A percentile compares a stretch with the other conserved stretches of the same genome.
These are phyloP conservation scores for Pseudofabraea citricarpa DNA, from an alignment of 2,329 filamentous ascomycete species.

Conservation along the genomic window DNA sequence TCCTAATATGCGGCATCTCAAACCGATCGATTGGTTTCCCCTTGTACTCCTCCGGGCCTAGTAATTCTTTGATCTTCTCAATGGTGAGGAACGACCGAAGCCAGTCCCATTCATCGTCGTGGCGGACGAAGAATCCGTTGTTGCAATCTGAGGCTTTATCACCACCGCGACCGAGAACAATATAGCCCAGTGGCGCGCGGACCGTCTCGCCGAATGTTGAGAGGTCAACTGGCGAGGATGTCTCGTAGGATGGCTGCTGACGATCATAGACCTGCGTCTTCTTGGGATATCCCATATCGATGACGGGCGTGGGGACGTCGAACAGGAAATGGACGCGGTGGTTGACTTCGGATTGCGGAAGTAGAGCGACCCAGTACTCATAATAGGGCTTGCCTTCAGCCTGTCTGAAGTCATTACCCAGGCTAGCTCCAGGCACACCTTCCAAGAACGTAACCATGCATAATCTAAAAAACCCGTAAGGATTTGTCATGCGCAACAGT, in stretches of 20 bases:
- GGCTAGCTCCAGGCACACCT: slow-evolving; percentile 31
- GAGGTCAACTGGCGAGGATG: background rate
- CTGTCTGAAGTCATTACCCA: slow-evolving; percentile 33
- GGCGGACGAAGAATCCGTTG: slow-evolving; percentile 34
- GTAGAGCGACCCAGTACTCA: slow-evolving; percentile 20
- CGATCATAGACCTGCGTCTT: slow-evolving; percentile 1
- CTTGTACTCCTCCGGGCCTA: slow-evolving; percentile 15
- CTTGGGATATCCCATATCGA: slow-evolving; percentile 5
- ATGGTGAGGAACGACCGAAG: slow-evolving; percentile 21
- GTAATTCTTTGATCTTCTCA: slow-evolving; percentile 15
- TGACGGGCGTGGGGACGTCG: slow-evolving; percentile 13
- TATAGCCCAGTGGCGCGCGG: slow-evolving; percentile 7
- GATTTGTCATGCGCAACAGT: slow-evolving; percentile 29
- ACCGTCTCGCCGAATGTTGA: slow-evolving; percentile 4
- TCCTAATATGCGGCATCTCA: slow-evolving; percentile 7
- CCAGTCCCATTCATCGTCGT: slow-evolving; percentile 34
- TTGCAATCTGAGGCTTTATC: slow-evolving; percentile 33
- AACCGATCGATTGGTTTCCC: slow-evolving; percentile 21
- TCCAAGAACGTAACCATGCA: slow-evolving; percentile 30
- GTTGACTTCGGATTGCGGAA: slow-evolving; percentile 16
- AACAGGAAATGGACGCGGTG: slow-evolving; percentile 13
- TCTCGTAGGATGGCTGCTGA: slow-evolving; percentile 3
- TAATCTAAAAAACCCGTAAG: slow-evolving; percentile 21
- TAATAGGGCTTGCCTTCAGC: slow-evolving; percentile 26
- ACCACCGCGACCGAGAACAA: slow-evolving; percentile 18